These are phyloP conservation scores for Rhododendron griersonianum DNA, from an alignment of 148 eudicot genomes.

Conservation along the genomic window DNA sequence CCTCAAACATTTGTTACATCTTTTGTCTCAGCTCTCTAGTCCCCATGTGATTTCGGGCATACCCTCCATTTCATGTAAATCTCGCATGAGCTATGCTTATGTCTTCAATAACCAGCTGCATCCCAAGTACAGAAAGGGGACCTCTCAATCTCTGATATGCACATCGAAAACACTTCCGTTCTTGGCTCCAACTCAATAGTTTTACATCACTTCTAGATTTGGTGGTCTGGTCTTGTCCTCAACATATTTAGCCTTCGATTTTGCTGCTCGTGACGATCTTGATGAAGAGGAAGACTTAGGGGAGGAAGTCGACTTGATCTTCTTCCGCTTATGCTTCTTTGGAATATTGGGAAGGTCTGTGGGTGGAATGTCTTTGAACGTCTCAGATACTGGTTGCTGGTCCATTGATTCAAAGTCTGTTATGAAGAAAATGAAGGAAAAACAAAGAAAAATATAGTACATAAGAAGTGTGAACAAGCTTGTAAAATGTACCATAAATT, in stretches of 20 bases:
- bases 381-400: constrained; percentile 22
- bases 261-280: constrained; percentile 40
- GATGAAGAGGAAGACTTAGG: constrained; percentile 36
- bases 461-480: not conserved
- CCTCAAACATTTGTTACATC: constrained; percentile 3
- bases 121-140: not conserved
- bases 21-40: constrained; percentile 8
- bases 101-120: not conserved
- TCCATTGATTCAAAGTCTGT: constrained; percentile 45
- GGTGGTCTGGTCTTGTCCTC: constrained; percentile 20
- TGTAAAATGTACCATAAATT: not conserved
- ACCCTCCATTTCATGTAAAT: not conserved
- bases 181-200: not conserved
- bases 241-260: constrained; percentile 34
- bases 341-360: constrained; percentile 33
- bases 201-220: constrained; percentile 26
- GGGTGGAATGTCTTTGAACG: constrained; percentile 26
- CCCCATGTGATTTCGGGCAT: not conserved
- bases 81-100: not conserved
- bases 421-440: not conserved
- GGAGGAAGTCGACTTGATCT: constrained; percentile 41
- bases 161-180: not conserved
- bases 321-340: constrained; percentile 52
- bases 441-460: not conserved
- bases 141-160: not conserved